Evolutionary conservation across 2,329 filamentous ascomycete species (phyloP).

Genomic region (Fusarium verticillioides): DNA sequence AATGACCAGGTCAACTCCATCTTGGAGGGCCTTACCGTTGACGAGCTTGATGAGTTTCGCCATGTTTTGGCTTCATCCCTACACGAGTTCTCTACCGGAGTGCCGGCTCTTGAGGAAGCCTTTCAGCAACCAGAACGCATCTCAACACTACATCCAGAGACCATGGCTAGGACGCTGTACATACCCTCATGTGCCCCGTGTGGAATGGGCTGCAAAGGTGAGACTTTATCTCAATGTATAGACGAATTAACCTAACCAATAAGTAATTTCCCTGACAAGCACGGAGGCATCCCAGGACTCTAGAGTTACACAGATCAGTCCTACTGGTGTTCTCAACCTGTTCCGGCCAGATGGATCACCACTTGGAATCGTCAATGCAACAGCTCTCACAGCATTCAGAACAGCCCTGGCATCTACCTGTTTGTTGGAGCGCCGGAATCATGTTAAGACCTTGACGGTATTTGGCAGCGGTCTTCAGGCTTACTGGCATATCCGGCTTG

Average conservation of each 20-base stretch:
- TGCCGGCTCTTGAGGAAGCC: conserved; percentile 56
- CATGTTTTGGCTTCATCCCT: conserved; percentile 61
- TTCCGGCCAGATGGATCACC: conserved; percentile 71
- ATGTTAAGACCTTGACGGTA: conserved; percentile 80
- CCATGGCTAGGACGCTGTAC: conserved; percentile 72
- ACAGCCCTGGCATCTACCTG: conserved; percentile 79
- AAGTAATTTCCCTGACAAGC: conserved; percentile 72
- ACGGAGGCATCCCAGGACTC: conserved; percentile 47
- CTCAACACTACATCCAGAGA: conserved; percentile 58
- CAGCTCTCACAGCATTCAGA: conserved; percentile 81
- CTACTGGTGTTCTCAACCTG: conserved; percentile 76
- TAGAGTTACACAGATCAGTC: conserved; percentile 53
- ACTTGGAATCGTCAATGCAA: conserved; percentile 76
- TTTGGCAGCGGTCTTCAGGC: conserved; percentile 92
- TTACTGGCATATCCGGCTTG: conserved; percentile 92
- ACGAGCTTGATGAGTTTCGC: conserved; percentile 66
- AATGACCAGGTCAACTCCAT: conserved; percentile 66
- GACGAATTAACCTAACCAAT: conserved; percentile 1
- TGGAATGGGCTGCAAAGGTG: conserved; percentile 76
- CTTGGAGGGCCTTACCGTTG: conserved; percentile 62
- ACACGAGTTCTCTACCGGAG: conserved; percentile 70
- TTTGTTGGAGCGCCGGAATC: conserved; percentile 71
- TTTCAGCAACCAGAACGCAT: conserved; percentile 68
- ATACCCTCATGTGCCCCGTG: conserved; percentile 76
- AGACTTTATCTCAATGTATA: background rate